Percentiles rank a stretch among this genome's conserved stretches.
phyloP scores from a whole-genome alignment of 2,329 filamentous ascomycete genomes.

The Fusarium tuaranense region DNA sequence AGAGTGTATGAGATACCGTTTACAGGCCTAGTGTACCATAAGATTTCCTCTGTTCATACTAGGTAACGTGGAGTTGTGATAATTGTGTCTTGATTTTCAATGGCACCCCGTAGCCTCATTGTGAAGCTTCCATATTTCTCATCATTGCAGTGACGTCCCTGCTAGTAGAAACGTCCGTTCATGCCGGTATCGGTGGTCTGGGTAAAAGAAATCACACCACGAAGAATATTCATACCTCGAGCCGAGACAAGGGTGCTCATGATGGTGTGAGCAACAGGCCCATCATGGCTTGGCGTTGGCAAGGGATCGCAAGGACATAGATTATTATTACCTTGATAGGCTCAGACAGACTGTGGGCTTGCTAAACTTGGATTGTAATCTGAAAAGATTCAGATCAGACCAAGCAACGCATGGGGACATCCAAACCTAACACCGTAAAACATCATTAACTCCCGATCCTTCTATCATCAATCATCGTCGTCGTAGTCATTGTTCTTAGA shows the following conservation, averaged over 20 bases:
- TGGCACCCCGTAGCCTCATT: background rate
- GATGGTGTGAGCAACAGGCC: background rate
- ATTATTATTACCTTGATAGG: background rate
- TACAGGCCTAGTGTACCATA: conserved; percentile 67
- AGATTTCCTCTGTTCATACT: conserved; percentile 57
- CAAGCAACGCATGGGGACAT: too few species aligned
- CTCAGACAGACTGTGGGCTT: background rate
- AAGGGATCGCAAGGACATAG: background rate
- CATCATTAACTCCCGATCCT: background rate
- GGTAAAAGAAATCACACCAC: background rate
- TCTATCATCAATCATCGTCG: background rate
- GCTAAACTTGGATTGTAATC: background rate
- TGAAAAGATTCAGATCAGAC: background rate
- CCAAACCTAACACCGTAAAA: background rate
- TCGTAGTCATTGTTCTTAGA: background rate
- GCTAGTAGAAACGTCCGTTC: background rate
- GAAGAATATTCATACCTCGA: background rate
- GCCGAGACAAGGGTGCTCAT: background rate
- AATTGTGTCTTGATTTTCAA: conserved; percentile 36
- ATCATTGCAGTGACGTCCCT: background rate
- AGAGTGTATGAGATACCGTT: conserved; percentile 69
- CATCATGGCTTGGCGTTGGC: background rate
- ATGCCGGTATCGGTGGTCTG: background rate
- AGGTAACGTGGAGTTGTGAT: conserved; percentile 49
- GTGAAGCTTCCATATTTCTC: background rate